Percentiles rank a stretch among this genome's conserved stretches.
phyloP scores from a whole-genome alignment of 441 rosid genomes.

The Erysimum cheiri region DNA sequence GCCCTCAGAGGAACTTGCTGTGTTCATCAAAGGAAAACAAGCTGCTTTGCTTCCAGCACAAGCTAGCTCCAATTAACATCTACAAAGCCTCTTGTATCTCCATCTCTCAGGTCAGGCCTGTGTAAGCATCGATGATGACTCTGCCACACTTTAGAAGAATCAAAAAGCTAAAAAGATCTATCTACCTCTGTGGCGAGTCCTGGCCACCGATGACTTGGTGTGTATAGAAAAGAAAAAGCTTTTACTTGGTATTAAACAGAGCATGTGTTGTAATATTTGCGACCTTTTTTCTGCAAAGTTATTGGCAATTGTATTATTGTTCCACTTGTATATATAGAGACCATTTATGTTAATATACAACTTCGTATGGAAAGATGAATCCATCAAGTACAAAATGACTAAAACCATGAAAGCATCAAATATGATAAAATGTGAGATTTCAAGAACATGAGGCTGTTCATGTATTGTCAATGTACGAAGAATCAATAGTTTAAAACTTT shows the following conservation, averaged over 20 bases:
- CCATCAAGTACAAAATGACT: neutral
- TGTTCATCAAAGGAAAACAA: conserved; percentile 68
- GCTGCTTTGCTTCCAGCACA: conserved; percentile 56
- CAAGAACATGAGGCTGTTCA: conserved; percentile 32
- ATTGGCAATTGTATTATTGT: conserved; percentile 27
- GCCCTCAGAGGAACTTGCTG: conserved; percentile 71
- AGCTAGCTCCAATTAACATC: conserved; percentile 43
- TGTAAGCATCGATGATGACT: conserved; percentile 30
- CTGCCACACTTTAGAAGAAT: conserved; percentile 20
- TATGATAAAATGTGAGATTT: conserved; percentile 1
- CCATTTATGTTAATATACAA: conserved; percentile 16
- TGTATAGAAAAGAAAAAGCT: conserved; percentile 26
- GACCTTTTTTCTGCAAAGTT: conserved; percentile 5
- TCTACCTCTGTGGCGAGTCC: conserved; percentile 4
- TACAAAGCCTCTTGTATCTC: conserved; percentile 11
- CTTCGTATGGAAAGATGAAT: conserved; percentile 15
- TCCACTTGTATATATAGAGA: conserved; percentile 26
- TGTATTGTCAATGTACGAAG: conserved; percentile 23
- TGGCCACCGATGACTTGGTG: neutral
- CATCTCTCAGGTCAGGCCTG: conserved; percentile 17
- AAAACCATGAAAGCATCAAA: conserved; percentile 1
- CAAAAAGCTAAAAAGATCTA: conserved; percentile 14
- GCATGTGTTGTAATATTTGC: conserved; percentile 33
- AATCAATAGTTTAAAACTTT: neutral
- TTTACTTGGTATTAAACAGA: conserved; percentile 27